Percentiles rank a stretch among this genome's conserved stretches.
phyloP scores from a whole-genome alignment of 345 rosid genomes.

The Excoecaria cochinchinensis region DNA sequence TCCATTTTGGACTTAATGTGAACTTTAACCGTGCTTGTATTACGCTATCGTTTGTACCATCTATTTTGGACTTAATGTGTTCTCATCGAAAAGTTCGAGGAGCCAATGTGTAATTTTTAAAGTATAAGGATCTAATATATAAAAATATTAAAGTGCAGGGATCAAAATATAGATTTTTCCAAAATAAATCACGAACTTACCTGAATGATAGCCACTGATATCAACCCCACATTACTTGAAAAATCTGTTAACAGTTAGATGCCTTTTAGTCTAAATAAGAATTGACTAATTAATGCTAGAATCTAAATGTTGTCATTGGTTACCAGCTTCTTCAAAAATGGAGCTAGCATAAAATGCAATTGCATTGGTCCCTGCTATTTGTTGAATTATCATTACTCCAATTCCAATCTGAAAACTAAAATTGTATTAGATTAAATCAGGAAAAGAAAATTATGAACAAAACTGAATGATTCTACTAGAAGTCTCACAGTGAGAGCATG shows the following conservation, averaged over 20 bases:
- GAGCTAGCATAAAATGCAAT: conserved; percentile 46
- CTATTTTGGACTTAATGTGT: no score
- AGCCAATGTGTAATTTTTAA: no score
- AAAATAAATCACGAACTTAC: no score
- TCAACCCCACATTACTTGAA: conserved; percentile 23
- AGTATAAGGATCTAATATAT: no score
- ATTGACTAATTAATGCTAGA: no score
- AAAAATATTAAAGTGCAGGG: no score
- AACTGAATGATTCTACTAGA: background rate
- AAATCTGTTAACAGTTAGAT: conserved; percentile 22
- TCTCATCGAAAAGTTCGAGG: no score
- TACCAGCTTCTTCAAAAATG: conserved; percentile 51
- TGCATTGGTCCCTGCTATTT: conserved; percentile 42
- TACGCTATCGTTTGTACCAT: no score
- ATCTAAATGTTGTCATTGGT: background rate
- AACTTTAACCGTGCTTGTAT: no score
- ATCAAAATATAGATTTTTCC: no score
- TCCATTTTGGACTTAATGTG: no score
- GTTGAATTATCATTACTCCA: conserved; percentile 49
- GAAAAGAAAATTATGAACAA: background rate
- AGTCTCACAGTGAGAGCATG: conserved; percentile 48
- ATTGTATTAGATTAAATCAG: background rate
- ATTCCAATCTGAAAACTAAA: conserved; percentile 42
- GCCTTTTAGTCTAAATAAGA: no score
- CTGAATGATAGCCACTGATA: conserved; percentile 22